These are phyloP conservation scores for Scedosporium minutisporum DNA, from an alignment of 2,329 filamentous ascomycete species.

Conservation along the genomic window DNA sequence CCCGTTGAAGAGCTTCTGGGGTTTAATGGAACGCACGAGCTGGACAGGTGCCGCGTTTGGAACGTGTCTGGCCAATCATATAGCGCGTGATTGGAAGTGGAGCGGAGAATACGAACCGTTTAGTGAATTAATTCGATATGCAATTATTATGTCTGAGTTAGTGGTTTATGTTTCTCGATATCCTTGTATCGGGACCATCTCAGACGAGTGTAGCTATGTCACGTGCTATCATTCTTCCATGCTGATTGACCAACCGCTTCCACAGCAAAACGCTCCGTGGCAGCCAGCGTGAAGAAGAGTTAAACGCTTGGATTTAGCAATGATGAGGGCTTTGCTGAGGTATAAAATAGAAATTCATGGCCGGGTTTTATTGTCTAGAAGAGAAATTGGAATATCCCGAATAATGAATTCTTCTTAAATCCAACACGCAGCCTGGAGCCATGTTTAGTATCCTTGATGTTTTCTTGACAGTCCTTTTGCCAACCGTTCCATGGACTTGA, in stretches of 20 bases:
- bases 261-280: too few relatives aligned
- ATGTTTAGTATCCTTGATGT: background rate
- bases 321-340: too few relatives aligned
- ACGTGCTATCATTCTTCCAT: background rate
- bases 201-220: background rate
- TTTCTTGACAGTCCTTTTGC: background rate
- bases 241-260: too few relatives aligned
- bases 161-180: background rate
- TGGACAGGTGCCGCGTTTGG: background rate
- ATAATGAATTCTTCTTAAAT: background rate
- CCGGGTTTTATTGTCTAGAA: too few relatives aligned
- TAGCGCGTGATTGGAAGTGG: background rate
- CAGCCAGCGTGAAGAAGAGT: too few relatives aligned
- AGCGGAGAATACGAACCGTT: background rate
- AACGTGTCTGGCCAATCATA: background rate
- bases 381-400: too few relatives aligned
- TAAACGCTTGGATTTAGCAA: too few relatives aligned
- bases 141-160: background rate
- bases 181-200: background rate
- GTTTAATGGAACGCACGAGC: constrained; percentile 1
- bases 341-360: too few relatives aligned
- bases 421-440: background rate
- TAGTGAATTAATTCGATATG: background rate
- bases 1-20: background rate
- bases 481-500: background rate